Evolutionary conservation across 2,329 filamentous ascomycete genomes (phyloP).

Genomic region (Gremmenia infestans): DNA sequence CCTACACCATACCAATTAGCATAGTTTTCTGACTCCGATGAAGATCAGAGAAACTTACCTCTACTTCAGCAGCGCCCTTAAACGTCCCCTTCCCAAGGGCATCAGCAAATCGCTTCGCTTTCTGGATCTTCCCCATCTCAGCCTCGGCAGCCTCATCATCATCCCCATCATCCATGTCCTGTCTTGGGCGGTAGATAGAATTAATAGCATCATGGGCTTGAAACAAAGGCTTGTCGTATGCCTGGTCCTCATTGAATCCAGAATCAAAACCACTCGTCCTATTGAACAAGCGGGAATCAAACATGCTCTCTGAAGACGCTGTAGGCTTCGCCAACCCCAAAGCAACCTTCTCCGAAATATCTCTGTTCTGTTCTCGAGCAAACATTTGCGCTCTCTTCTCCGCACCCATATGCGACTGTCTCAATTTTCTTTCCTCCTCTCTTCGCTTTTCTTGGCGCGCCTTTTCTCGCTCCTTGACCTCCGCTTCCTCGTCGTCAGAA

Average conservation of each 20-base stretch:
- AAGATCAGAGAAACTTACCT: conserved; percentile 47
- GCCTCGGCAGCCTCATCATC: conserved; percentile 75
- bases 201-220: conserved; percentile 91
- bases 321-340: conserved; percentile 93
- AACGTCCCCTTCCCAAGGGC: conserved; percentile 87
- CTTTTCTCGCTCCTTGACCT: conserved; percentile 69
- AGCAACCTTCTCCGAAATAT: conserved; percentile 95
- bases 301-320: conserved; percentile 89
- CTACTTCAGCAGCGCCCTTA: conserved; percentile 77
- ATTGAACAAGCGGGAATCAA: conserved; percentile 93
- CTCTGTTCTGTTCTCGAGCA: conserved; percentile 90
- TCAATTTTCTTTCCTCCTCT: conserved; percentile 83
- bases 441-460: conserved; percentile 71
- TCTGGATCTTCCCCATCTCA: conserved; percentile 84
- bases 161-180: conserved; percentile 69
- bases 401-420: conserved; percentile 92
- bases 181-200: conserved; percentile 83
- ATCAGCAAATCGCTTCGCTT: conserved; percentile 73
- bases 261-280: conserved; percentile 84
- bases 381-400: conserved; percentile 89
- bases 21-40: background rate
- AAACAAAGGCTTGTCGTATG: conserved; percentile 95
- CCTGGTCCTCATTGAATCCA: conserved; percentile 96
- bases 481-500: conserved; percentile 50
- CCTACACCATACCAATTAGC: conserved; percentile 39